A percentile compares a stretch with the other conserved stretches of the same genome.
Evolutionary conservation across 495 filamentous ascomycete genomes (phyloP).

Genomic region (Tuber melanosporum): DNA sequence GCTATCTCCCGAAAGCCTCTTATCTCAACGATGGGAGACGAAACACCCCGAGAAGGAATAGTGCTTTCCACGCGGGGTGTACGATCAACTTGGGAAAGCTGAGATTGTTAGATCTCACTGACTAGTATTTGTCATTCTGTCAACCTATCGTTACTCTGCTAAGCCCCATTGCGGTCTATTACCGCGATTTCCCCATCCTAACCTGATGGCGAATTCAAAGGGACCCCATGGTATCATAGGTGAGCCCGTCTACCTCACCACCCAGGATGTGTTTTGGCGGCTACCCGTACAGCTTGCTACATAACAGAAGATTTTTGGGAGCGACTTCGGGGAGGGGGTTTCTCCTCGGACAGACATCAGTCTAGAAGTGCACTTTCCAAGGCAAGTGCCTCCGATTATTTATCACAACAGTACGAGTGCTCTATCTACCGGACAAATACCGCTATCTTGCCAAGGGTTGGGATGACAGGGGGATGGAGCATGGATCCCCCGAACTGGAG

Average conservation of each 20-base stretch:
- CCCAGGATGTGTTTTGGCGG: background rate
- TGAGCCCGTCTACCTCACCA: background rate
- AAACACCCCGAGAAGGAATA: background rate
- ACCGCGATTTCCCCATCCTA: background rate
- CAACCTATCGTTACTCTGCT: background rate
- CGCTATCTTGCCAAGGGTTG: background rate
- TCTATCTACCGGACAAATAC: background rate
- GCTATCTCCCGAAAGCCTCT: background rate
- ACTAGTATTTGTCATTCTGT: background rate
- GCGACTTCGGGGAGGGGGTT: background rate
- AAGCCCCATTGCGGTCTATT: background rate
- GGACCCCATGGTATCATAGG: background rate
- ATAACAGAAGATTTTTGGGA: background rate
- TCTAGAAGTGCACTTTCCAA: background rate
- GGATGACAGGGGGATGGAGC: background rate
- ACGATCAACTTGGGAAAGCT: too few species aligned
- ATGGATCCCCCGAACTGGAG: background rate
- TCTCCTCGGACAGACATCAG: background rate
- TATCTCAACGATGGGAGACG: background rate
- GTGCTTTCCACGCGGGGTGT: background rate
- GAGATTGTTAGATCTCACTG: background rate
- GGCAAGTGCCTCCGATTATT: background rate
- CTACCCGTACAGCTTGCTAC: background rate
- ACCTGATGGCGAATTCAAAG: background rate
- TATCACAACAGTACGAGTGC: background rate